Evolutionary conservation across 192 early-diverging fungal species (phyloP).

Genomic region (Coemansia sp.): DNA sequence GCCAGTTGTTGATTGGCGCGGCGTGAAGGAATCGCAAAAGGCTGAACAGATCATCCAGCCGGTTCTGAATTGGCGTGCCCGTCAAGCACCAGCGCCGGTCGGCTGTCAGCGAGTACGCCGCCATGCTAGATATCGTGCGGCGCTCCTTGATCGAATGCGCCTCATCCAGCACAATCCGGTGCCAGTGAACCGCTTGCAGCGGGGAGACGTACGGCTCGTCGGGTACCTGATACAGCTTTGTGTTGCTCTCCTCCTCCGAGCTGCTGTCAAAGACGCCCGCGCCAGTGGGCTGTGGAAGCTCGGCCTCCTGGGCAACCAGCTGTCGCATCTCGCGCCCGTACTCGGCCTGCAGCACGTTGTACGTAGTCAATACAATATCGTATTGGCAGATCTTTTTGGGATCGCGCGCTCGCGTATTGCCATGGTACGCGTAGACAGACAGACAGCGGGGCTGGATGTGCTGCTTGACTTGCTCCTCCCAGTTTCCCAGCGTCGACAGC

Average conservation of each 20-base stretch:
- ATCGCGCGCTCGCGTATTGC: conserved; percentile 50
- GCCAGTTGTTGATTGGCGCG: conserved; percentile 68
- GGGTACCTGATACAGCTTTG: conserved; percentile 34
- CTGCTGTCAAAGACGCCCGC: conserved; percentile 28
- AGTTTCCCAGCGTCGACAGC: conserved; percentile 70
- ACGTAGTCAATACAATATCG: conserved; percentile 77
- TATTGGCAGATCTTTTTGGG: conserved; percentile 57
- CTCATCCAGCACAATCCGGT: conserved; percentile 90
- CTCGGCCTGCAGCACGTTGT: conserved; percentile 65
- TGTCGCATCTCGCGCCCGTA: conserved; percentile 46
- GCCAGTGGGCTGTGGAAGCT: neutral
- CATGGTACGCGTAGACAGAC: conserved; percentile 67
- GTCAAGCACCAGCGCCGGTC: conserved; percentile 87
- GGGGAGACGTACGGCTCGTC: conserved; percentile 50
- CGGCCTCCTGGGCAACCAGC: conserved; percentile 14
- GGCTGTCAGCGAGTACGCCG: conserved; percentile 68
- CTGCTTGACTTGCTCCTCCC: conserved; percentile 68
- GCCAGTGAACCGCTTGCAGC: conserved; percentile 70
- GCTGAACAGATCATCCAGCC: conserved; percentile 85
- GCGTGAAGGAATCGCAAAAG: conserved; percentile 81
- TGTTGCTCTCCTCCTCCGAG: conserved; percentile 39
- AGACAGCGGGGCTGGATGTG: conserved; percentile 53
- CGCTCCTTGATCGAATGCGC: conserved; percentile 91
- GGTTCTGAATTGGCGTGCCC: conserved; percentile 90
- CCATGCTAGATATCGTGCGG: conserved; percentile 73